Conservation (phyloP, 306 rosid species). For the Spatholobus suberectus region DNA sequence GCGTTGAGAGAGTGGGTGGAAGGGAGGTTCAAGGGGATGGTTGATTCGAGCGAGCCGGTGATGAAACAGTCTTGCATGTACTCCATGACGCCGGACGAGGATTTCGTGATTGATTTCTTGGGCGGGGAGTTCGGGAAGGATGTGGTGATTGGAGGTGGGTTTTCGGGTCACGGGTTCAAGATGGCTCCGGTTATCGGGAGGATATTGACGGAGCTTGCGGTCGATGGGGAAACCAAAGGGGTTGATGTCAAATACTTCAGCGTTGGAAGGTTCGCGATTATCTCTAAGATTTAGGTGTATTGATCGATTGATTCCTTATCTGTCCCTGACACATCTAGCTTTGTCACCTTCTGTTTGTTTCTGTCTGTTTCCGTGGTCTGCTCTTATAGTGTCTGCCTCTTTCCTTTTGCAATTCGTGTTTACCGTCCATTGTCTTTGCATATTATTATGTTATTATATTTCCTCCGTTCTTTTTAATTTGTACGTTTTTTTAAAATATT, state of each 20-base stretch:
- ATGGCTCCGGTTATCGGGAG: constrained; percentile 82
- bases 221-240: constrained; percentile 60
- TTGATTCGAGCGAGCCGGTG: constrained; percentile 64
- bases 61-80: constrained; percentile 80
- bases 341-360: background rate
- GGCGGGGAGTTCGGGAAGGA: constrained; percentile 76
- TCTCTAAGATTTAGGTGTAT: constrained; percentile 27
- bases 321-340: background rate
- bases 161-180: constrained; percentile 97
- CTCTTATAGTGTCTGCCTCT: too few species aligned
- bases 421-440: too few species aligned
- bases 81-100: constrained; percentile 81
- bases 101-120: constrained; percentile 81
- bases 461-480: too few species aligned
- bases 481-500: too few species aligned
- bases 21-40: constrained; percentile 54
- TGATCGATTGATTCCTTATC: background rate
- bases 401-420: too few species aligned
- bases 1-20: constrained; percentile 67
- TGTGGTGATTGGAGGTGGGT: constrained; percentile 84
- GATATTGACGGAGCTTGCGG: constrained; percentile 65
- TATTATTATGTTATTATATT: too few species aligned
- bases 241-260: constrained; percentile 67
- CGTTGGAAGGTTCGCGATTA: constrained; percentile 52
- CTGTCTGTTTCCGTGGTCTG: background rate